Percentiles rank a stretch among this genome's conserved stretches.
phyloP scores from a whole-genome alignment of 2,329 filamentous ascomycete species.

The Cladosporium sp. region DNA sequence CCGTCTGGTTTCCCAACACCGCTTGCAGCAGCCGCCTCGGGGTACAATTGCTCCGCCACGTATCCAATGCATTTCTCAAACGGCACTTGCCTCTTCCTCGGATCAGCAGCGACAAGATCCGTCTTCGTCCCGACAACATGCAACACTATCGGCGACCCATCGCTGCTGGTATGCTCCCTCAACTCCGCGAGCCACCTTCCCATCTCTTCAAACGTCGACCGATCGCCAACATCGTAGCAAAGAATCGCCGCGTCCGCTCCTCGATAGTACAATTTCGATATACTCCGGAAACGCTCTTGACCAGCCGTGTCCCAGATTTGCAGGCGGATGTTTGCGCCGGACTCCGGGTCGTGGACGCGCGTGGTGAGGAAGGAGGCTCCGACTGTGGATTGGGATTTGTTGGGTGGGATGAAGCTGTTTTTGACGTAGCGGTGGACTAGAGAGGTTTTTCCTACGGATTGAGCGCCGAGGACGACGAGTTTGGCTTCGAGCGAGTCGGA shows the following conservation, averaged over 20 bases:
- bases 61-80: conserved; percentile 96
- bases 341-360: conserved; percentile 68
- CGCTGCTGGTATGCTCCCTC: conserved; percentile 44
- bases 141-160: conserved; percentile 64
- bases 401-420: conserved; percentile 60
- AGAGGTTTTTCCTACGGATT: conserved; percentile 75
- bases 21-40: conserved; percentile 40
- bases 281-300: conserved; percentile 91
- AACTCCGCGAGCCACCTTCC: conserved; percentile 84
- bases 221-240: conserved; percentile 90
- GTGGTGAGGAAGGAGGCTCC: conserved; percentile 58
- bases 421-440: conserved; percentile 73
- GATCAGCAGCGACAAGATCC: conserved; percentile 83
- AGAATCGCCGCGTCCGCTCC: conserved; percentile 90
- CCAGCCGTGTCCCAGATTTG: conserved; percentile 97
- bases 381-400: conserved; percentile 43
- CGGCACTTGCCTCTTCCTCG: conserved; percentile 72
- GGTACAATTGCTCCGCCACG: conserved; percentile 84
- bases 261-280: conserved; percentile 92
- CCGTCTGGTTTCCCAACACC: conserved; percentile 13
- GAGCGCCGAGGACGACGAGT: conserved; percentile 73
- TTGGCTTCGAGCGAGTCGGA: conserved; percentile 69
- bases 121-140: conserved; percentile 95
- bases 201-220: conserved; percentile 84
- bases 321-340: conserved; percentile 79